These are phyloP conservation scores for Rubia balearica DNA, from an alignment of 305 asterid species.

Conservation along the genomic window DNA sequence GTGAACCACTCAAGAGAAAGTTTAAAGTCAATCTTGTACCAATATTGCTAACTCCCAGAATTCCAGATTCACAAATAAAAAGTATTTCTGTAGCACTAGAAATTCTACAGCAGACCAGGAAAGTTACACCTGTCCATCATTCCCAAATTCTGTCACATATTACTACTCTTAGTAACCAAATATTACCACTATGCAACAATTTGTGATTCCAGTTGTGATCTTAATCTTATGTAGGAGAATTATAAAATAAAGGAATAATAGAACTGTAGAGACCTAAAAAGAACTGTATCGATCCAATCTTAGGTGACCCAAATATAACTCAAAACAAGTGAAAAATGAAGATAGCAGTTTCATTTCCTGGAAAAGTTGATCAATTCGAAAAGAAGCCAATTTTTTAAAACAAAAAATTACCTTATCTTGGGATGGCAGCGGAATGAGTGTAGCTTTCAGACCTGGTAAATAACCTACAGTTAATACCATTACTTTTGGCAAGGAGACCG, in stretches of 20 bases:
- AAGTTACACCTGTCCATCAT: not conserved
- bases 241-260: no score
- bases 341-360: not conserved
- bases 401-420: slow-evolving; percentile 5
- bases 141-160: not conserved
- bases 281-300: not conserved
- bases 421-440: slow-evolving; percentile 38
- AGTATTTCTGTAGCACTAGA: not conserved
- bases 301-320: not conserved
- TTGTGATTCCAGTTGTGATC: not conserved
- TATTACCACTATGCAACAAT: not conserved
- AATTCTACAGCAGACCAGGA: not conserved
- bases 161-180: not conserved
- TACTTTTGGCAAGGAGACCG: slow-evolving; percentile 27
- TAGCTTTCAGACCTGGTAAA: slow-evolving; percentile 61
- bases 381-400: not conserved
- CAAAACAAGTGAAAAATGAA: not conserved
- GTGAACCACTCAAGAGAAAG: not conserved
- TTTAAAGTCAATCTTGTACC: not conserved
- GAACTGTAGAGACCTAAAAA: not conserved
- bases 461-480: slow-evolving; percentile 64
- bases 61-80: not conserved
- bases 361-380: not conserved
- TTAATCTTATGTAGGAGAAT: no score
- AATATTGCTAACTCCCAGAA: not conserved